Evolutionary conservation across 2,329 filamentous ascomycete genomes (phyloP), one percentile per base, ranked within the genome.

Genomic region (Cytospora chrysosperma): DNA sequence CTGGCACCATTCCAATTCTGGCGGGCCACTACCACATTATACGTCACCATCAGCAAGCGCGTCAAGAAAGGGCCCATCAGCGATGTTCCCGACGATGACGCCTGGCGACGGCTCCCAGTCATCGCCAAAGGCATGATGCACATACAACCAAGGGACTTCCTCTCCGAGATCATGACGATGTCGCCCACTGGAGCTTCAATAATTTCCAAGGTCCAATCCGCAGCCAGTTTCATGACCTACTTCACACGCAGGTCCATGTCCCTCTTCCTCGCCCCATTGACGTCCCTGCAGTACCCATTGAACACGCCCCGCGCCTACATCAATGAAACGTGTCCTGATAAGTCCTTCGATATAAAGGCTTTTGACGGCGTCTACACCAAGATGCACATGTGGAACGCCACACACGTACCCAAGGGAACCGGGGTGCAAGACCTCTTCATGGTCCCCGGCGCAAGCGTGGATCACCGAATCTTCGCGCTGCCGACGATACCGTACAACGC

Each of bases 401-500:
- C 77, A 2, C 72, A 77, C 32, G 32, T 67, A 9, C 71, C 75
- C 47, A 67, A 70, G 2, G 71, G 68, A 1, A 69, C 77, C 26
- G 71, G 75, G 21, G 72, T 77, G 10, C 78, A 78, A 69, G 83
- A 83, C 65, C 74, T 89, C 7, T 80, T 89, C 65, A 81, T 89
- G 78, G 78, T 89, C 52, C 85, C 86, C 0, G 87, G 86, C 24
- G 85, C 85, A 0, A 78, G 83, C 1, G 86, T 89, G 1, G 84
- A 88, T 70, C 83, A 89, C 68, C 82, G 85, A 66, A 86, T 88
- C 59, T 89, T 79, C 66, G 81, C 86, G 0, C 76, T 87, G 30
- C 85, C 86, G 2, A 88, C 86, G 2, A 86, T 89, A 61, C 78
- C 80, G n/a, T 82, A 81, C 67, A 88, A 89, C 70, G 79, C 85